Evolutionary conservation across 257 asterid species (phyloP), one percentile per base, ranked within the genome.

Genomic region (Buddleja alternifolia): DNA sequence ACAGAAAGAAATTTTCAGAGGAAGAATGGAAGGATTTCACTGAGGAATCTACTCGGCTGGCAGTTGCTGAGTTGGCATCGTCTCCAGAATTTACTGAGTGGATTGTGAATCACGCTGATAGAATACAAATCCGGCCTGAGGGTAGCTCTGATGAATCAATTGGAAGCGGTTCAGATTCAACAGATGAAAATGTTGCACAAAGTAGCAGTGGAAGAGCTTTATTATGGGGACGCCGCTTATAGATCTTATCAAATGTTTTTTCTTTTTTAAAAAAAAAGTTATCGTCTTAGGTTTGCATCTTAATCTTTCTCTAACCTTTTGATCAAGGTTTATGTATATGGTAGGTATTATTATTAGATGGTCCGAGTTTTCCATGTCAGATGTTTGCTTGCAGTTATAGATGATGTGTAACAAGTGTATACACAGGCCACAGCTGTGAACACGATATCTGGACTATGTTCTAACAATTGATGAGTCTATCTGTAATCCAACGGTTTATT

Each of bases 11-110:
- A 68, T 85, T 73, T 50, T 69, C 97, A 0, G 17, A 75, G 69
- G 79, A 85, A 74, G 98, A 90, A 60, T 92, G 97, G 97, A 78
- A 77, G 71, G 80, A 82, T 53, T 85, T 92, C 77, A 90, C 98
- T 0, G 85, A 81, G 78, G 84, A 81, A 54, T 84, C 95, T 8
- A 92, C 98, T 3, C 83, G 76, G 65, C 76, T 79, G 64, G 97
- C 93, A 12, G 72, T 92, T 42, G 81, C 88, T 0, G 97, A 86
- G 53, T 66, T 75, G 78, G 84, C 90, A 15, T 77, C 98, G 1
- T 83, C 95, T 44, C 91, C 98, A 1, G 97, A 90, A 51, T 88
- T 92, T 78, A 71, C 90, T 4, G 84, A 87, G 21, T 92, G 98
- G 98, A 50, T 89, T 11, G 60, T 86, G 42, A 74, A 73, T 10